Conservation (phyloP, 441 rosid genomes). For the Biscutella laevigata region DNA sequence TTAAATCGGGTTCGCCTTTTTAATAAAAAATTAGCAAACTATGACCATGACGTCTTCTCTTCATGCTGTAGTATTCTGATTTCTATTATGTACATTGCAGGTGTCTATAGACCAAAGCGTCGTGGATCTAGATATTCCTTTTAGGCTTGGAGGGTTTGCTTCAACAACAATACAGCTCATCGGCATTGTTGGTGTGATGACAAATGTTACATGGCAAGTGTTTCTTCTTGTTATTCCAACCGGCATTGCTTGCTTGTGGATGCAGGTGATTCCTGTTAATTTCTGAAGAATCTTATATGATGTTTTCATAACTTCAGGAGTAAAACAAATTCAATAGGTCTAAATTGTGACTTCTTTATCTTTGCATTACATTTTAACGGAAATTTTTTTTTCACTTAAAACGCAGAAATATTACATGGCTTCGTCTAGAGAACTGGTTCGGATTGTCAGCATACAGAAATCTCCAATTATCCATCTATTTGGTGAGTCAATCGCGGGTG, state of each 20-base stretch:
- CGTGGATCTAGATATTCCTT: conserved; percentile 87
- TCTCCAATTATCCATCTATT: conserved; percentile 80
- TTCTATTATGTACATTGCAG: conserved; percentile 30
- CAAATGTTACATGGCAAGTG: conserved; percentile 84
- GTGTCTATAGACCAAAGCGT: conserved; percentile 88
- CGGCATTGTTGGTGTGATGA: conserved; percentile 80
- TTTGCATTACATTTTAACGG: not conserved
- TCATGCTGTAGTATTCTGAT: conserved; percentile 5
- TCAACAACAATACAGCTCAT: conserved; percentile 81
- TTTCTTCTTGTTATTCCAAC: conserved; percentile 78
- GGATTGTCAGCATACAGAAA: conserved; percentile 83
- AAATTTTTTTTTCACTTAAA: not conserved
- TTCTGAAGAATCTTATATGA: not conserved
- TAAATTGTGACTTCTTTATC: too few relatives aligned
- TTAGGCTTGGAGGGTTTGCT: conserved; percentile 86
- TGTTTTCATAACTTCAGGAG: too few relatives aligned
- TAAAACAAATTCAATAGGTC: too few relatives aligned
- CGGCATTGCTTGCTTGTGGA: conserved; percentile 85
- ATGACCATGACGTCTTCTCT: not conserved
- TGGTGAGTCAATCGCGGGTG: conserved; percentile 92
- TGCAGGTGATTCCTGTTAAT: conserved; percentile 52
- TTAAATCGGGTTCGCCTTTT: conserved; percentile 62
- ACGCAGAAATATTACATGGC: conserved; percentile 93
- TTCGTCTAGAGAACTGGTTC: conserved; percentile 83
- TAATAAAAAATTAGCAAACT: not conserved